phyloP scores from a whole-genome alignment of 2,329 filamentous ascomycete species.

The Aspergillus sp. region DNA sequence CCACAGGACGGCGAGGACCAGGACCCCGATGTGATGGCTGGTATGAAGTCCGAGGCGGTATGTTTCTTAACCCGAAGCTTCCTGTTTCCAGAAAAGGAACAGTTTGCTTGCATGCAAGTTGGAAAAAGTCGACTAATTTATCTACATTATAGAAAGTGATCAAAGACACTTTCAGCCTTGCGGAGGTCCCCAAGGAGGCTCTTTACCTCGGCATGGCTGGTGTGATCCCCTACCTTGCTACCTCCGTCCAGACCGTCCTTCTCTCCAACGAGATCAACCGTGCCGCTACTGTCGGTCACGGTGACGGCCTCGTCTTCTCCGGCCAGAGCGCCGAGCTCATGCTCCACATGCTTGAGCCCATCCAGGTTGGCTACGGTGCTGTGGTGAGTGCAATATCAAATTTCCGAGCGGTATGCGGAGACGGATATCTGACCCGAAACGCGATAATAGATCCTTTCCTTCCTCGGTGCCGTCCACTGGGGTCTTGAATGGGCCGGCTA shows the following conservation, averaged over 20 bases:
- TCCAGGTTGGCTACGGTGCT: conserved; percentile 88
- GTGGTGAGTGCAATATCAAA: conserved; percentile 53
- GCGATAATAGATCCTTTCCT: conserved; percentile 69
- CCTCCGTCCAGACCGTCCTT: conserved; percentile 75
- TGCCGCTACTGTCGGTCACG: conserved; percentile 54
- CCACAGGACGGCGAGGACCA: conserved; percentile 30
- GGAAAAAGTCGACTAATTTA: conserved; percentile 2
- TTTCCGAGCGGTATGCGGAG: neutral
- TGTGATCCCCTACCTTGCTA: conserved; percentile 79
- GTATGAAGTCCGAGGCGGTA: conserved; percentile 56
- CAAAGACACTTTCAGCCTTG: conserved; percentile 64
- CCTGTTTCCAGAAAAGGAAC: neutral
- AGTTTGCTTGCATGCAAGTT: too few species aligned
- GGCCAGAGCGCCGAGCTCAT: conserved; percentile 68
- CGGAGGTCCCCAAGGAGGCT: conserved; percentile 62
- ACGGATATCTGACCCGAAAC: conserved; percentile 1
- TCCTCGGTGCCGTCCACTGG: conserved; percentile 92
- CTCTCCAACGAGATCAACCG: conserved; percentile 80
- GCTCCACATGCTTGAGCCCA: conserved; percentile 71
- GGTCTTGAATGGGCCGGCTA: conserved; percentile 78
- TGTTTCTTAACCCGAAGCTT: conserved; percentile 19
- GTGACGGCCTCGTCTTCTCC: conserved; percentile 59
- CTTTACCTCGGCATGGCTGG: conserved; percentile 68
- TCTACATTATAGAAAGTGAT: conserved; percentile 51
- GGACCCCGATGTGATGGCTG: conserved; percentile 48